Percentiles rank a stretch among this genome's conserved stretches.
Conservation (phyloP, 108 stramenopile species). For the Nitzschia sp. region DNA sequence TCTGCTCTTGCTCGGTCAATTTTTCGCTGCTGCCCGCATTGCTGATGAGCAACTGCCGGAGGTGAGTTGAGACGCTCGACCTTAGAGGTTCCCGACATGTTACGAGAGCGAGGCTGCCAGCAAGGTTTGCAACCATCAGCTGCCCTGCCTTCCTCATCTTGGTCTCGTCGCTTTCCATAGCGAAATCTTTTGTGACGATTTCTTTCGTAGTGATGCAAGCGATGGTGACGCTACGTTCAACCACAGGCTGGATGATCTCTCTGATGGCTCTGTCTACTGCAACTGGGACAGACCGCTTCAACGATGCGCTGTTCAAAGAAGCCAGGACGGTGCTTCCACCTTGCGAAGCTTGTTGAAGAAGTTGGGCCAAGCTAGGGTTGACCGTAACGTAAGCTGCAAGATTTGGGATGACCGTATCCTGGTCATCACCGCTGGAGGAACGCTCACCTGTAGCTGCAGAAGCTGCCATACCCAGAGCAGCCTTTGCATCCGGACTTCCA, state of each 20-base stretch:
- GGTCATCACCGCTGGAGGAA: constrained; percentile 42
- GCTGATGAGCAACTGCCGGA: constrained; percentile 81
- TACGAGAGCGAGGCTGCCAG: constrained; percentile 96
- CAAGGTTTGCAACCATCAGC: constrained; percentile 97
- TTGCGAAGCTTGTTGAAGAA: constrained; percentile 68
- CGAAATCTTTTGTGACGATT: constrained; percentile 98
- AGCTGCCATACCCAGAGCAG: constrained; percentile 4
- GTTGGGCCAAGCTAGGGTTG: constrained; percentile 82
- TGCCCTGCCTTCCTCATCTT: constrained; percentile 96
- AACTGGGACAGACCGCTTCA: constrained; percentile 90
- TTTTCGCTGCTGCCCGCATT: constrained; percentile 42
- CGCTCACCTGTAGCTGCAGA: constrained; percentile 12
- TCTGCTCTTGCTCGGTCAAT: constrained; percentile 71
- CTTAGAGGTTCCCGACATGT: constrained; percentile 96
- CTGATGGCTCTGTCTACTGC: constrained; percentile 97
- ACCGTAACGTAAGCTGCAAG: constrained; percentile 94
- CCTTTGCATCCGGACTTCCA: constrained; percentile 49
- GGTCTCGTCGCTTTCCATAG: constrained; percentile 95
- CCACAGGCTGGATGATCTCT: constrained; percentile 98
- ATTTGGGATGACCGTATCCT: constrained; percentile 96
- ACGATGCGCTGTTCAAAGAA: constrained; percentile 52
- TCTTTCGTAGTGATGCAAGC: constrained; percentile 98
- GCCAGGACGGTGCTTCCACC: constrained; percentile 60
- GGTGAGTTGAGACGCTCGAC: constrained; percentile 93
- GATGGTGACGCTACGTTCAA: constrained; percentile 97